Evolutionary conservation across 768 basidiomycete species (phyloP).

Genomic region (Tricholoma bakamatsutake): DNA sequence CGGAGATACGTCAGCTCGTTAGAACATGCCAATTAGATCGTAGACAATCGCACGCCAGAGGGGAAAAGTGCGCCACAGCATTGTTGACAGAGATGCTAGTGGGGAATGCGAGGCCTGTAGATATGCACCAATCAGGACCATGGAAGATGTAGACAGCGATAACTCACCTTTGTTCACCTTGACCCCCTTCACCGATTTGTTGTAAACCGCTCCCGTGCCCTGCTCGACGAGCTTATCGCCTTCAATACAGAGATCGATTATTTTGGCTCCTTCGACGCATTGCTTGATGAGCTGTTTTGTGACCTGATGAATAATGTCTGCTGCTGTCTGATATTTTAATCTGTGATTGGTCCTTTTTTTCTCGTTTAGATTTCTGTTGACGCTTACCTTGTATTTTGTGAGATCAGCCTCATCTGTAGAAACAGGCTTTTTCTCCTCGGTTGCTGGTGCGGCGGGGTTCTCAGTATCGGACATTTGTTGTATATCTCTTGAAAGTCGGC

Average conservation of each 20-base stretch:
- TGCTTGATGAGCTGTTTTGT: slow-evolving; percentile 80
- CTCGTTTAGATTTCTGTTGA: neutral
- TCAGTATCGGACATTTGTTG: slow-evolving; percentile 57
- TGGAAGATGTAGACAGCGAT: slow-evolving; percentile 2
- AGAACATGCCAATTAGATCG: slow-evolving; percentile 16
- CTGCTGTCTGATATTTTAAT: slow-evolving; percentile 57
- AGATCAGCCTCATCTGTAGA: slow-evolving; percentile 67
- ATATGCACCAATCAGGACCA: slow-evolving; percentile 1
- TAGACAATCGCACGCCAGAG: slow-evolving; percentile 65
- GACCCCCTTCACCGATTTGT: slow-evolving; percentile 84
- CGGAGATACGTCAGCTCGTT: slow-evolving; percentile 9
- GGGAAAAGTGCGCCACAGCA: slow-evolving; percentile 92
- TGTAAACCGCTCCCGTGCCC: slow-evolving; percentile 80
- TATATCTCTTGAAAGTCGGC: neutral
- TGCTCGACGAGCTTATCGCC: slow-evolving; percentile 92
- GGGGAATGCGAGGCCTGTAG: slow-evolving; percentile 85
- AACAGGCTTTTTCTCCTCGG: slow-evolving; percentile 43
- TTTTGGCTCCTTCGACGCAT: slow-evolving; percentile 75
- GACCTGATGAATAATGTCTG: slow-evolving; percentile 82
- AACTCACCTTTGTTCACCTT: slow-evolving; percentile 80
- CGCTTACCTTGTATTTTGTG: slow-evolving; percentile 79
- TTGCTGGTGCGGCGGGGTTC: slow-evolving; percentile 33
- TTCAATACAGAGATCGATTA: slow-evolving; percentile 86
- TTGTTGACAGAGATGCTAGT: slow-evolving; percentile 94
- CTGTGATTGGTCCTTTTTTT: neutral